phyloP scores from a whole-genome alignment of 2,329 filamentous ascomycete genomes.

The Diaporthe velutina region DNA sequence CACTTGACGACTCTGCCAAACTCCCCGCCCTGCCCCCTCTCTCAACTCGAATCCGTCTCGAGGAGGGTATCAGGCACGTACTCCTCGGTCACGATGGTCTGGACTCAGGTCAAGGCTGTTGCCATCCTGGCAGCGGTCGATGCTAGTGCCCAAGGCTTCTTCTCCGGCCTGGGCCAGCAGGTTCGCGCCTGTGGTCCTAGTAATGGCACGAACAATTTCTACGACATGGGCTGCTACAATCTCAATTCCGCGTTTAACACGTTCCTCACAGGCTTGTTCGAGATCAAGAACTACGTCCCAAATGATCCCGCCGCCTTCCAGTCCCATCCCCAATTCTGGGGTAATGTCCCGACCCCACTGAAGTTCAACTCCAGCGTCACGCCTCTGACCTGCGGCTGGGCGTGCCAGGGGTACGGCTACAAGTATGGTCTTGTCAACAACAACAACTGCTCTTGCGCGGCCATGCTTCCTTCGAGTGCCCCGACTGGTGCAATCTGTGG shows the following conservation, averaged over 20 bases:
- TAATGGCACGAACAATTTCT: not conserved
- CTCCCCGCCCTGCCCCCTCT: no score
- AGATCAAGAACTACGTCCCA: not conserved
- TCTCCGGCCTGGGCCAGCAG: not conserved
- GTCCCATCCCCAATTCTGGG: slow-evolving; percentile 2
- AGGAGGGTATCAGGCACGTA: not conserved
- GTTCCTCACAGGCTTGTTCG: not conserved
- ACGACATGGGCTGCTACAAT: slow-evolving; percentile 11
- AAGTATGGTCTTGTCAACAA: not conserved
- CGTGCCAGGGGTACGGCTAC: slow-evolving; percentile 15
- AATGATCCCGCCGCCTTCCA: not conserved
- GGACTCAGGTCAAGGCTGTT: not conserved
- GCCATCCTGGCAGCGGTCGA: slow-evolving; percentile 20
- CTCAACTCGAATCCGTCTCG: no score
- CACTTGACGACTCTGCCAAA: not conserved
- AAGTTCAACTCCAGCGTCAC: not conserved
- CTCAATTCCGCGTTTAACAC: not conserved
- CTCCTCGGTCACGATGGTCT: not conserved
- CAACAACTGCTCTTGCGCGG: not conserved
- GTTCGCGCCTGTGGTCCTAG: not conserved
- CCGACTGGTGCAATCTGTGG: not conserved
- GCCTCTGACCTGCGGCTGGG: not conserved
- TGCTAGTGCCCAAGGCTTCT: slow-evolving; percentile 17
- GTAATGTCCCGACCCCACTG: not conserved
- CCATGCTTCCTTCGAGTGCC: not conserved